These are phyloP conservation scores for Skeletonema menzelii DNA, from an alignment of 108 stramenopile species.

Conservation along the genomic window DNA sequence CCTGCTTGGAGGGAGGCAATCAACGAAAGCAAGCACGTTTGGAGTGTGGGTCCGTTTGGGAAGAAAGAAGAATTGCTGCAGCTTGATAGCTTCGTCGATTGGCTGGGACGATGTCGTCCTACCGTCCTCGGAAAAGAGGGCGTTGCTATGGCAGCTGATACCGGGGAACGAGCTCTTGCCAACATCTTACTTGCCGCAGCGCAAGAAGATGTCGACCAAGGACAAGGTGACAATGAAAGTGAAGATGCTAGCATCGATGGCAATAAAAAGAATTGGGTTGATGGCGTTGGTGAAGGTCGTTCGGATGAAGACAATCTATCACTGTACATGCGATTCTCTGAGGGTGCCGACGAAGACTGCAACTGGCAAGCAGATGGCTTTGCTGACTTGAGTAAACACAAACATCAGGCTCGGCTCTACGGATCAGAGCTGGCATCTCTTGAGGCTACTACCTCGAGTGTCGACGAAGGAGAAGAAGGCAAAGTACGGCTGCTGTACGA, in stretches of 20 bases:
- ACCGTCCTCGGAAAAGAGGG: constrained; percentile 80
- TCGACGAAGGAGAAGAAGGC: constrained; percentile 86
- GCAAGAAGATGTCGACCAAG: constrained; percentile 45
- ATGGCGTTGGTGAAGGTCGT: constrained; percentile 82
- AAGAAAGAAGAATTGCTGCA: constrained; percentile 69
- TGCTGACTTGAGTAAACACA: constrained; percentile 69
- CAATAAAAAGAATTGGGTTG: constrained; percentile 69
- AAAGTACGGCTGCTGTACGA: constrained; percentile 85
- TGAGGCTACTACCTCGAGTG: constrained; percentile 73
- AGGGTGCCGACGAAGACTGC: constrained; percentile 79
- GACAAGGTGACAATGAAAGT: constrained; percentile 30
- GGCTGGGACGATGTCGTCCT: constrained; percentile 79
- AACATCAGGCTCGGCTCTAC: constrained; percentile 55
- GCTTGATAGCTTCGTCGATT: constrained; percentile 76
- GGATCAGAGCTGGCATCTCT: constrained; percentile 51
- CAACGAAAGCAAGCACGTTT: constrained; percentile 71
- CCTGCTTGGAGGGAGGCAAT: constrained; percentile 30
- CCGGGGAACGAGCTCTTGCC: constrained; percentile 75
- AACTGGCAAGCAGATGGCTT: constrained; percentile 74
- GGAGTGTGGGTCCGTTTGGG: constrained; percentile 76
- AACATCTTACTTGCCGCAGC: constrained; percentile 66
- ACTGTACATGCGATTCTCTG: constrained; percentile 81
- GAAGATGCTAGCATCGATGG: constrained; percentile 1
- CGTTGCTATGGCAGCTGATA: constrained; percentile 65
- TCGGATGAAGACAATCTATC: constrained; percentile 89